Percentiles rank a stretch among this genome's conserved stretches.
Evolutionary conservation across 1,284 basidiomycete genomes (phyloP).

Genomic region (Boletus hoseneyae): DNA sequence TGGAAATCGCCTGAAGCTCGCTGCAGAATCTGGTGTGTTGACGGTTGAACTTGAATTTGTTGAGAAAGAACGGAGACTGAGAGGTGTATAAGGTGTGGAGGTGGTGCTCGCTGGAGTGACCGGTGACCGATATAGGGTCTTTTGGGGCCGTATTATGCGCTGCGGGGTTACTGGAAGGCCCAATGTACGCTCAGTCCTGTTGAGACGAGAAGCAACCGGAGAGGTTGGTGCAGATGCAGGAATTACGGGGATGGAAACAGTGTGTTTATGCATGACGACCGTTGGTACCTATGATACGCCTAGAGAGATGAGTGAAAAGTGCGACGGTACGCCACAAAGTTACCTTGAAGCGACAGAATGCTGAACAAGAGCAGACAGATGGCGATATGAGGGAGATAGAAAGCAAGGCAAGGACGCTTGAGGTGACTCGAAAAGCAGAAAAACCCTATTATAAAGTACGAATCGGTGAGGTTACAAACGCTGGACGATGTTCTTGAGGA

Average conservation of each 20-base stretch:
- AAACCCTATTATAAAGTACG: constrained; percentile 10
- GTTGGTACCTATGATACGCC: constrained; percentile 13
- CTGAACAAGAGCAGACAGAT: constrained; percentile 13
- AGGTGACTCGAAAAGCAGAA: constrained; percentile 23
- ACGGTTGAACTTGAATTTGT: constrained; percentile 54
- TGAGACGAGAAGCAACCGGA: constrained; percentile 40
- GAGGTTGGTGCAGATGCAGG: constrained; percentile 47
- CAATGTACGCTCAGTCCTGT: constrained; percentile 33
- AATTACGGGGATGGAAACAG: constrained; percentile 30
- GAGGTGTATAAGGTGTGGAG: constrained; percentile 61
- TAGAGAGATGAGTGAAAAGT: constrained; percentile 13
- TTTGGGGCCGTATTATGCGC: constrained; percentile 39
- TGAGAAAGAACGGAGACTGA: constrained; percentile 59
- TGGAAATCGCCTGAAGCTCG: constrained; percentile 38
- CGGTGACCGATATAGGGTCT: constrained; percentile 40
- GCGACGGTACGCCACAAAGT: background rate
- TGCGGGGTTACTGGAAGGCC: constrained; percentile 44
- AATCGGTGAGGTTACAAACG: constrained; percentile 13
- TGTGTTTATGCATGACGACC: constrained; percentile 30
- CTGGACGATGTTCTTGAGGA: constrained; percentile 9
- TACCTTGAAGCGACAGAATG: constrained; percentile 22
- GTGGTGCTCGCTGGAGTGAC: constrained; percentile 40
- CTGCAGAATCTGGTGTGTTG: constrained; percentile 47
- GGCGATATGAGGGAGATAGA: constrained; percentile 30
- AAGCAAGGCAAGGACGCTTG: constrained; percentile 13